Evolutionary conservation across 768 basidiomycete species (phyloP).

Genomic region (Mycena maculata): DNA sequence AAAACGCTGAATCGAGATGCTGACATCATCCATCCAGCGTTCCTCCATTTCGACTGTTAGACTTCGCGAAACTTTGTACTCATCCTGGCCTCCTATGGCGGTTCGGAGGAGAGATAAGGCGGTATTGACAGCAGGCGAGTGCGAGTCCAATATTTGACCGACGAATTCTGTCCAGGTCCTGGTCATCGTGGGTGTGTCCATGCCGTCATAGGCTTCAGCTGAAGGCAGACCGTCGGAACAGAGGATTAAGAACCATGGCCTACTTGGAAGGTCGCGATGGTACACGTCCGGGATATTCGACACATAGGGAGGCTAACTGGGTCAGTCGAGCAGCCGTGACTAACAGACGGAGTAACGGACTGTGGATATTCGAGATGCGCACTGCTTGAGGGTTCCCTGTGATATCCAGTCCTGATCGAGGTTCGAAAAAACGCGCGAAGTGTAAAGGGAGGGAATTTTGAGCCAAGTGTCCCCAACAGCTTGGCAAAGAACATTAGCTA

Average conservation of each 20-base stretch:
- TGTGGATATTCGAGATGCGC: constrained; percentile 49
- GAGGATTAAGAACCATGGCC: constrained; percentile 53
- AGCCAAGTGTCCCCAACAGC: constrained; percentile 60
- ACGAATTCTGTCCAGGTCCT: constrained; percentile 48
- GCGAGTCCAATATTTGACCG: constrained; percentile 32
- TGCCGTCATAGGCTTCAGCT: constrained; percentile 47
- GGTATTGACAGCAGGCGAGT: constrained; percentile 39
- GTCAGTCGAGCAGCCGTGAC: neutral
- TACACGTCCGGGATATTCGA: constrained; percentile 55
- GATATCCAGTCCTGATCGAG: constrained; percentile 48
- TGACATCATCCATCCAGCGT: constrained; percentile 60
- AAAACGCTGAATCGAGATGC: constrained; percentile 59
- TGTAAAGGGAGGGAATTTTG: constrained; percentile 57
- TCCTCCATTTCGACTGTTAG: constrained; percentile 59
- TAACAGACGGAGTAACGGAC: neutral
- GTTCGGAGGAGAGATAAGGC: constrained; percentile 55
- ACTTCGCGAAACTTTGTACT: constrained; percentile 48
- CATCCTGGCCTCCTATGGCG: constrained; percentile 53
- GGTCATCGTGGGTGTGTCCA: constrained; percentile 39
- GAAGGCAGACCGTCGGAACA: constrained; percentile 55
- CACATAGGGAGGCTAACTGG: constrained; percentile 54
- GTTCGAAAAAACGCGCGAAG: constrained; percentile 50
- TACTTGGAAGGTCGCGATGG: constrained; percentile 45
- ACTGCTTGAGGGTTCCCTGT: constrained; percentile 44
- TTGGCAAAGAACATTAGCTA: constrained; percentile 28